These are phyloP conservation scores for Phytophthora tubulina DNA, from an alignment of 352 stramenopile genomes.

Conservation along the genomic window DNA sequence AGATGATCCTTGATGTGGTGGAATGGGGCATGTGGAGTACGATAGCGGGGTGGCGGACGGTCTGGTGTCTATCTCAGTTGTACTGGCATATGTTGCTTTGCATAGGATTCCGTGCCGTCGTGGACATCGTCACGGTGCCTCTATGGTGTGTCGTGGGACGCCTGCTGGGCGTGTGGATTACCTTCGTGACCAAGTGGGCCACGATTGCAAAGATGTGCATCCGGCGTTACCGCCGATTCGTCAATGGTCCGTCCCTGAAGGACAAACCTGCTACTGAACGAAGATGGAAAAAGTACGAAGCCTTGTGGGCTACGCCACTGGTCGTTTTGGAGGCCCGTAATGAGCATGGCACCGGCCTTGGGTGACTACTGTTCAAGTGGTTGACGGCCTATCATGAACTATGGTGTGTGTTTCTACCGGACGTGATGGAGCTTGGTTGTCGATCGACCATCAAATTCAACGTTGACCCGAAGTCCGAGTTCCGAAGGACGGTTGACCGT, in stretches of 20 bases:
- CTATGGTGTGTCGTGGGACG: neutral
- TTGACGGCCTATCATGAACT: neutral
- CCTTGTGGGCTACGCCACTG: neutral
- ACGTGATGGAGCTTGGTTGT: neutral
- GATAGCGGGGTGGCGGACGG: too few species aligned
- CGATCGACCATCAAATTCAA: neutral
- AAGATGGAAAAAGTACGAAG: neutral
- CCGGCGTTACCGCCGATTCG: neutral
- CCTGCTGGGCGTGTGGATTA: neutral
- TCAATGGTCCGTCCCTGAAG: neutral
- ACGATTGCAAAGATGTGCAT: neutral
- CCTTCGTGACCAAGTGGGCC: neutral
- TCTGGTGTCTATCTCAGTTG: too few species aligned
- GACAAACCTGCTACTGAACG: neutral
- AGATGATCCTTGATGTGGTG: too few species aligned
- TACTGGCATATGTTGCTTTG: too few species aligned
- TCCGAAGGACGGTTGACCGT: too few species aligned
- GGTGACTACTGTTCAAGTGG: neutral
- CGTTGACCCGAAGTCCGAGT: too few species aligned
- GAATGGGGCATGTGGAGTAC: too few species aligned
- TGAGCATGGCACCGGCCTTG: neutral
- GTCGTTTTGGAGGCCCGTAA: neutral
- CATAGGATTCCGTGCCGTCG: neutral
- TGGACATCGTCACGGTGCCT: neutral
- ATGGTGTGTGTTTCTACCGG: slow-evolving; percentile 1